Evolutionary conservation across 1,284 basidiomycete species (phyloP).

Genomic region (Athelia psychrophila): DNA sequence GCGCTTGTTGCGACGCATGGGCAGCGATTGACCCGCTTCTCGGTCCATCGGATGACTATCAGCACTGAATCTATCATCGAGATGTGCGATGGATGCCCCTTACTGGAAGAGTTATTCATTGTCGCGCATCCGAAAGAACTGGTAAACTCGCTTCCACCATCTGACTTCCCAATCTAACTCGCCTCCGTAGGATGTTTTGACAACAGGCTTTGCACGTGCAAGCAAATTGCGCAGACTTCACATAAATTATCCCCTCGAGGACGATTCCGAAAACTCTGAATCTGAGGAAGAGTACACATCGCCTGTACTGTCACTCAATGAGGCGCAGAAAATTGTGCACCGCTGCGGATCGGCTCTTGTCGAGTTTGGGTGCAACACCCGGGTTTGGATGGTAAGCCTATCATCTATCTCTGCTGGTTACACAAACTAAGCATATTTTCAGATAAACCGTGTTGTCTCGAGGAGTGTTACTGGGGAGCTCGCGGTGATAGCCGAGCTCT

Average conservation of each 20-base stretch:
- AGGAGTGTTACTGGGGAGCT: conserved; percentile 35
- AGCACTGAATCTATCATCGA: conserved; percentile 44
- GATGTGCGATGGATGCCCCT: conserved; percentile 50
- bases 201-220: conserved; percentile 29
- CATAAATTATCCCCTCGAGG: conserved; percentile 21
- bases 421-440: conserved; percentile 4
- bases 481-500: conserved; percentile 36
- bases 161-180: conserved; percentile 4
- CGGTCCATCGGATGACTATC: conserved; percentile 61
- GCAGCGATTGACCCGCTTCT: conserved; percentile 49
- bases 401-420: neutral
- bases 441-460: conserved; percentile 48
- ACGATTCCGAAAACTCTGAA: neutral
- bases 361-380: conserved; percentile 50
- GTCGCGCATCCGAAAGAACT: conserved; percentile 44
- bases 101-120: conserved; percentile 61
- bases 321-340: conserved; percentile 36
- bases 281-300: neutral
- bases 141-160: conserved; percentile 29
- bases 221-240: conserved; percentile 28
- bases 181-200: conserved; percentile 35
- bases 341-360: conserved; percentile 39
- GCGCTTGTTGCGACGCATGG: conserved; percentile 49
- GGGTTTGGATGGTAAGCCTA: conserved; percentile 45
- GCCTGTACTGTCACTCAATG: conserved; percentile 26